Base-by-base conservation (phyloP, 306 rosid species). In the Glycine soja region DNA sequence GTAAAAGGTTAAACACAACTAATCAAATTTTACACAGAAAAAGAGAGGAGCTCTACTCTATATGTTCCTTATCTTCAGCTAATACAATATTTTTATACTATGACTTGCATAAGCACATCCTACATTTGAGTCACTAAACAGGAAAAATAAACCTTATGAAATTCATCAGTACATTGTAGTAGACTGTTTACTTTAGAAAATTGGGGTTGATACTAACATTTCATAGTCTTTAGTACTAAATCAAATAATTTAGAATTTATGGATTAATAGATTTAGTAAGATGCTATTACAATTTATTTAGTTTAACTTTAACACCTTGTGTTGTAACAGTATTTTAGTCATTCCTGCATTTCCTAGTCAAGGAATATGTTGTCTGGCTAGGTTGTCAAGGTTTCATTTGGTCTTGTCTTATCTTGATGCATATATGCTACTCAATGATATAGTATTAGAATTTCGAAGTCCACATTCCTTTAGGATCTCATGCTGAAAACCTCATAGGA, bases 71-170 rank as follows among this genome's bases (percentile, higher is more conserved):
- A n/a, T n/a, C n/a, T n/a, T n/a, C n/a, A n/a, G n/a, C n/a, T n/a
- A n/a, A n/a, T n/a, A n/a, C n/a, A n/a, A n/a, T n/a, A n/a, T n/a
- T n/a, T n/a, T n/a, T 61, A 81, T 43, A 47, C 57, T 45, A 68
- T 74, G 68, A 53, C 74, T 70, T 63, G 67, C 72, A 74, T 58
- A 70, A 64, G 72, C 79, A 84, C 32, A 77, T 11, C 56, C 71
- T 47, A 75, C 62, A 80, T 75, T 4, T 4, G 42, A 3, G 70
- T 12, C 72, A 75, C 50, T 34, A 69, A 40, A 45, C 69, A 72
- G 71, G 43, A 46, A 72, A 72, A 32, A 48, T 71, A 74, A 62
- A 7, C 83, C 56, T 77, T 36, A n/a, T 59, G 48, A 78, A 64
- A 82, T 51, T 57, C 70, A 38, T n/a, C n/a, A n/a, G n/a, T 36